These are phyloP conservation scores for Lachancea nothofagi DNA, from an alignment of 805 yeast genomes.

Conservation along the genomic window DNA sequence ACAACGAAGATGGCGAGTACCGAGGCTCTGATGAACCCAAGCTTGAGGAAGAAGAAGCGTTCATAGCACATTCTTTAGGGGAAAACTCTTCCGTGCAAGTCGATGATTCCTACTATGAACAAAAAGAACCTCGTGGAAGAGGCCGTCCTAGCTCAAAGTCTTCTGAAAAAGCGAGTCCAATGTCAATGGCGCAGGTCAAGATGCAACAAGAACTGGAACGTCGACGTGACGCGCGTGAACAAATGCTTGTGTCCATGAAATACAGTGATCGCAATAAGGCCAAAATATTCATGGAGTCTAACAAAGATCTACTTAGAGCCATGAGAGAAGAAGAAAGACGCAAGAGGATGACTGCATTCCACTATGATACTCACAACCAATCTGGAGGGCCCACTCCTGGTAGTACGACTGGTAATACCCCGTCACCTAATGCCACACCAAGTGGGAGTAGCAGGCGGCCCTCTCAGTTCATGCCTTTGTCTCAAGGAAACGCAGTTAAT, in stretches of 20 bases:
- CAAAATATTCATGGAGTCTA: slow-evolving; percentile 31
- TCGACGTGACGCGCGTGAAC: slow-evolving; percentile 30
- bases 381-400: slow-evolving; percentile 4
- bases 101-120: slow-evolving; percentile 3
- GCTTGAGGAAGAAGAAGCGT: slow-evolving; percentile 5
- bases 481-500: slow-evolving; percentile 1
- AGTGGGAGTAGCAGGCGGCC: not conserved
- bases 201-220: slow-evolving; percentile 30
- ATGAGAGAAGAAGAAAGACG: slow-evolving; percentile 32
- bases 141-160: slow-evolving; percentile 9
- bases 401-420: slow-evolving; percentile 8
- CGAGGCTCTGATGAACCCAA: slow-evolving; percentile 3
- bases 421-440: slow-evolving; percentile 6
- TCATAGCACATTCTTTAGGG: slow-evolving; percentile 4
- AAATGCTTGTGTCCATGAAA: slow-evolving; percentile 33
- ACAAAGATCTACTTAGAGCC: slow-evolving; percentile 29
- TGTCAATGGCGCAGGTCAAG: slow-evolving; percentile 8
- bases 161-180: slow-evolving; percentile 5
- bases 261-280: slow-evolving; percentile 32
- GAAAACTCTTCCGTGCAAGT: slow-evolving; percentile 2
- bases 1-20: slow-evolving; percentile 8
- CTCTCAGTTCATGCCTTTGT: not conserved
- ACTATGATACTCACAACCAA: slow-evolving; percentile 11
- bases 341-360: slow-evolving; percentile 26
- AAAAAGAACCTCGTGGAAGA: slow-evolving; percentile 4